Evolutionary conservation across 2,329 filamentous ascomycete species (phyloP), one percentile per base, ranked within the genome.

Genomic region (Lasiodiplodia hormozganensis): DNA sequence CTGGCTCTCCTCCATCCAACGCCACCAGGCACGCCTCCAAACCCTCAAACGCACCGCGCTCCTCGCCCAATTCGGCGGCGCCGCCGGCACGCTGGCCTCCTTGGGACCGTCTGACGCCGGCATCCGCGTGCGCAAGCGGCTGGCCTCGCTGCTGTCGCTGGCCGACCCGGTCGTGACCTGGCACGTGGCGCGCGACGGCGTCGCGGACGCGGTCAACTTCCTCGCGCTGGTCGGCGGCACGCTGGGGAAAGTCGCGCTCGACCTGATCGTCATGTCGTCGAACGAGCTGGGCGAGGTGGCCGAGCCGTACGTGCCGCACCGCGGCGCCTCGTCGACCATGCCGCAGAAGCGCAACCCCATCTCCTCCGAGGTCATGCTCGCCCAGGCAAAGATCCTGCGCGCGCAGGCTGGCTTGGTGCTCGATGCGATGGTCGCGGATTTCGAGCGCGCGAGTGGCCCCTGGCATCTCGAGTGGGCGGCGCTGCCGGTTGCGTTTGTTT

Each of bases 381-480:
- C 86, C 0, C 82, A 84, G 1, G 85, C 84, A 1, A 87, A 87
- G 72, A 76, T 87, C 10, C 77, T 88, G 0, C 80, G 85, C 5
- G 82, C 85, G 0, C 83, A 87, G 66, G 85, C 86, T 0, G 79
- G 83, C 0, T 76, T 88, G 3, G 83, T 83, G 0, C 79, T 88
- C 1, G 86, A 88, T 70, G 85, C 80, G 1, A 87, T 88, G 86
- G 84, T 88, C 0, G 81, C 82, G 0, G 86, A 88, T 70, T 87
- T 87, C 64, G 86, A 88, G 73, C 82, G 86, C 1, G 85, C 85
- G 0, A 86, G 84, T 10, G 86, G 86, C 0, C 86, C 86, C 0
- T 88, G 86, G 86, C 86, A 88, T 75, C 75, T 88, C 8, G 86
- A 88, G 71, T 88, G 86, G 86, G 82, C 84, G 3, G 85, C 86